Percentiles rank a stretch among this genome's conserved stretches.
Conservation (phyloP, 257 asterid species). For the Osmanthus fragrans region DNA sequence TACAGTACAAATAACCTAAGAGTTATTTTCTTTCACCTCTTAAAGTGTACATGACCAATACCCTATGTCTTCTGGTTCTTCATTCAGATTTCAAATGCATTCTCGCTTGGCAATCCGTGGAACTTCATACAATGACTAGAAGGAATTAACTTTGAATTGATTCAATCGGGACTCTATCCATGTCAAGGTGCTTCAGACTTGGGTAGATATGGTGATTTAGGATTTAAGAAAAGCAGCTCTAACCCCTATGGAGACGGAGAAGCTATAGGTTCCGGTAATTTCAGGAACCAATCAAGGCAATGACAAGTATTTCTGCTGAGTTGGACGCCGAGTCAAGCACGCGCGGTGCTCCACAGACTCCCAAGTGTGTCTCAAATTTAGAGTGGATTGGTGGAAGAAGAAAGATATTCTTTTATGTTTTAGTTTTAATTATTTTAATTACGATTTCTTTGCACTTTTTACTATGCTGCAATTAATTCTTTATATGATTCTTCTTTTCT, state of each 20-base stretch:
- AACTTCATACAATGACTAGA: conserved; percentile 50
- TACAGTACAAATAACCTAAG: conserved; percentile 42
- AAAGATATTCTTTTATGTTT: too few species aligned
- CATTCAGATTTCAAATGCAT: conserved; percentile 52
- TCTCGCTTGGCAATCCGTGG: conserved; percentile 56
- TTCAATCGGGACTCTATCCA: conserved; percentile 77
- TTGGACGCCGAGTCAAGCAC: conserved; percentile 68
- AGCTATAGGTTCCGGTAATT: conserved; percentile 61
- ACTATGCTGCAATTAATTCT: too few species aligned
- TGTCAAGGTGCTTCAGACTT: conserved; percentile 61
- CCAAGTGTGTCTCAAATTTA: too few species aligned
- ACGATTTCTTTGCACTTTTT: too few species aligned
- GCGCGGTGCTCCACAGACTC: conserved; percentile 64
- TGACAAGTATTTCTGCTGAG: conserved; percentile 87
- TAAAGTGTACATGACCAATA: conserved; percentile 36
- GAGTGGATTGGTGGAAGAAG: too few species aligned
- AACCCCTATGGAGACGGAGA: conserved; percentile 53
- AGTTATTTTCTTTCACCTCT: conserved; percentile 39
- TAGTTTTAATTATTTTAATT: too few species aligned
- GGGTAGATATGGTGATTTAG: conserved; percentile 63
- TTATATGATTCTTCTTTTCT: too few species aligned
- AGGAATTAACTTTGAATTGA: conserved; percentile 53
- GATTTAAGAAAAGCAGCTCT: conserved; percentile 64
- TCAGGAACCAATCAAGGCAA: conserved; percentile 93
- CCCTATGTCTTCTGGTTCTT: conserved; percentile 22